phyloP scores from a whole-genome alignment of 2,329 filamentous ascomycete species.

The Spiromastix sp. region DNA sequence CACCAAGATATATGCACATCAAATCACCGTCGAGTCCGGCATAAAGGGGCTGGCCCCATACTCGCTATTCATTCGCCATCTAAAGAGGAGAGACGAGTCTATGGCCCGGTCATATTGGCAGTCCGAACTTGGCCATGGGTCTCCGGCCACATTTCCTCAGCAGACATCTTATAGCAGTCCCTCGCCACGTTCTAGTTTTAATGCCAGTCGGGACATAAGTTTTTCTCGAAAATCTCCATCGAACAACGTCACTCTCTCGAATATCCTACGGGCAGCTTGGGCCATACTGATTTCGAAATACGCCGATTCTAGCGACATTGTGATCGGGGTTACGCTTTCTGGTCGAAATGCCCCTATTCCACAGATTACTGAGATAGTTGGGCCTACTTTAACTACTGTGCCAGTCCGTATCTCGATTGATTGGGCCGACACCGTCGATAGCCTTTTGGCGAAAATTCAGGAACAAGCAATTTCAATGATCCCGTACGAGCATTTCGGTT shows the following conservation, averaged over 20 bases:
- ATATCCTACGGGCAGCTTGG: conserved; percentile 30
- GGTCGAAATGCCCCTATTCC: conserved; percentile 29
- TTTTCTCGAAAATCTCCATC: conserved; percentile 6
- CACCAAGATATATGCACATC: conserved; percentile 9
- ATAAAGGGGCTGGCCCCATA: conserved; percentile 10
- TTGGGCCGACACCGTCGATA: conserved; percentile 24
- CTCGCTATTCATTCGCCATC: conserved; percentile 13
- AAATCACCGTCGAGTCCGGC: conserved; percentile 4
- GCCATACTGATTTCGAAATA: conserved; percentile 25
- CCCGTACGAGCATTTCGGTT: conserved; percentile 47
- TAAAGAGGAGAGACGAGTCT: conserved; percentile 6
- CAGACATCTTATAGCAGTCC: conserved; percentile 3
- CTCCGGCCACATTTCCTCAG: conserved; percentile 7
- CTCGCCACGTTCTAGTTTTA: conserved; percentile 2
- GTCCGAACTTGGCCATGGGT: not conserved
- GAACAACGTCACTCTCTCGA: conserved; percentile 16
- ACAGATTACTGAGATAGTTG: conserved; percentile 30
- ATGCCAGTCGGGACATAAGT: conserved; percentile 5
- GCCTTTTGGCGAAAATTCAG: conserved; percentile 46
- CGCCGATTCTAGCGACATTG: conserved; percentile 28
- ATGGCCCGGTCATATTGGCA: conserved; percentile 32
- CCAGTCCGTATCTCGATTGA: conserved; percentile 26
- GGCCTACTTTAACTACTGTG: conserved; percentile 31
- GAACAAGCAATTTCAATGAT: conserved; percentile 43
- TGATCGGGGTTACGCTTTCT: conserved; percentile 32